Base-by-base conservation (phyloP, 1,284 basidiomycete genomes). In the Irpex rosettiformis region DNA sequence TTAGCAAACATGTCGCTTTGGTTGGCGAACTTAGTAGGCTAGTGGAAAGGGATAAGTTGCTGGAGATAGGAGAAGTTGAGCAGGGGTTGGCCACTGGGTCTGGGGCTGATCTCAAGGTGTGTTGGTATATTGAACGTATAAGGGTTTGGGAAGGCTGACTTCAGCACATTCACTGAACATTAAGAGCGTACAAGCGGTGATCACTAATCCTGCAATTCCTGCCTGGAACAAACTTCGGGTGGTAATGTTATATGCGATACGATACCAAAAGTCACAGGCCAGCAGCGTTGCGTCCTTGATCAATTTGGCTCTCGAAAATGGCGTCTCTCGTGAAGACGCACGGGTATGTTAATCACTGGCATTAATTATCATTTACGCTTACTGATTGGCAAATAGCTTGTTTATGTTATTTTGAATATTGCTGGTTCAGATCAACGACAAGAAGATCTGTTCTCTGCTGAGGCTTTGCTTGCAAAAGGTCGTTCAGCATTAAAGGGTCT, bases 361-460 rank as follows among this genome's bases (percentile, higher is more conserved):
- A 33, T 18, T 28, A 10, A 49, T 8, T 10, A 25, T 6, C n/a
- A 49, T 5, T 11, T n/a, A 42, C 47, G 24, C 24, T 21, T 30
- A 29, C 21, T 56, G 21, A 37, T 18, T 27, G 57, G 55, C 58
- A 16, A 58, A 3, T 64, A 94, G 92, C 81, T 99, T 58, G 95
- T 99, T 5, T 96, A 98, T 72, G 92, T 94, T 27, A 83, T 96
- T 64, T 77, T 99, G 61, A 97, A 98, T 67, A 86, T 97, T 57
- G 93, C 96, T 0, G 97, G 97, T 33, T 87, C 93, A 1, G 96
- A 99, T 70, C 94, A 98, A 68, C 84, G 97, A 28, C 97, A 99
- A 75, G 96, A 98, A 69, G 97, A 99, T 73, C 77, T 99, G 52
- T 99, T 99, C 71, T 94, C 94, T 47, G 98, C 93, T 58, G 96